Conservation (phyloP, 805 yeast species). For the Cyberlindnera meyerae region DNA sequence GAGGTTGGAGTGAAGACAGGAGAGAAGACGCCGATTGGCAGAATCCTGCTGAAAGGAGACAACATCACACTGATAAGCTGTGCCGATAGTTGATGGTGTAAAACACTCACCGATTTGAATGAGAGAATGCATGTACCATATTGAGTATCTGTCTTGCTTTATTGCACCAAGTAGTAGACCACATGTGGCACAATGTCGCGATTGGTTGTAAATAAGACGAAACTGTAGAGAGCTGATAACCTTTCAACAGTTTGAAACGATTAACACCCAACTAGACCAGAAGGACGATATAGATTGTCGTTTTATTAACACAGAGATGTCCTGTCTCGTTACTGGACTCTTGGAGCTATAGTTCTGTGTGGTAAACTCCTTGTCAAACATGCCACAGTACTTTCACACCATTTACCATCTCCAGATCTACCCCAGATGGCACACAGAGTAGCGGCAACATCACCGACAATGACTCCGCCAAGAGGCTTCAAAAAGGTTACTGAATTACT, state of each 20-base stretch:
- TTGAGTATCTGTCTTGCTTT: too few relatives aligned
- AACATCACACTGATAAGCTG: conserved; percentile 71
- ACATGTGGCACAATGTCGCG: too few relatives aligned
- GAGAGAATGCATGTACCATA: too few relatives aligned
- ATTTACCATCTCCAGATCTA: conserved; percentile 48
- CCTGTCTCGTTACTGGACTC: conserved; percentile 32
- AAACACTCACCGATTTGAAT: too few relatives aligned
- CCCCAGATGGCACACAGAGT: conserved; percentile 9
- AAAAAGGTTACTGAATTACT: too few relatives aligned
- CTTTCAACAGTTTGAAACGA: too few relatives aligned
- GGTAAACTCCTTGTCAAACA: conserved; percentile 54
- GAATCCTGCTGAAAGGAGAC: conserved; percentile 86
- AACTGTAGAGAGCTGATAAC: too few relatives aligned
- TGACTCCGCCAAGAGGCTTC: conserved; percentile 39
- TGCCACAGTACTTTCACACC: conserved; percentile 38
- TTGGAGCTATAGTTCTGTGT: conserved; percentile 80
- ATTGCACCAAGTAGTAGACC: too few relatives aligned
- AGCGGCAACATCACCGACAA: conserved; percentile 31
- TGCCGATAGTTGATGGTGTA: conserved; percentile 16
- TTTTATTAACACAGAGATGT: conserved; percentile 1
- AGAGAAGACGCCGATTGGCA: conserved; percentile 53
- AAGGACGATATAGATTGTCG: too few relatives aligned
- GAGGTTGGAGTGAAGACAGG: conserved; percentile 59
- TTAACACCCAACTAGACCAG: too few relatives aligned
- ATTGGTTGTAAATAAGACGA: too few relatives aligned